Evolutionary conservation across 1,284 basidiomycete species (phyloP).

Genomic region (Cryptococcus sp.): DNA sequence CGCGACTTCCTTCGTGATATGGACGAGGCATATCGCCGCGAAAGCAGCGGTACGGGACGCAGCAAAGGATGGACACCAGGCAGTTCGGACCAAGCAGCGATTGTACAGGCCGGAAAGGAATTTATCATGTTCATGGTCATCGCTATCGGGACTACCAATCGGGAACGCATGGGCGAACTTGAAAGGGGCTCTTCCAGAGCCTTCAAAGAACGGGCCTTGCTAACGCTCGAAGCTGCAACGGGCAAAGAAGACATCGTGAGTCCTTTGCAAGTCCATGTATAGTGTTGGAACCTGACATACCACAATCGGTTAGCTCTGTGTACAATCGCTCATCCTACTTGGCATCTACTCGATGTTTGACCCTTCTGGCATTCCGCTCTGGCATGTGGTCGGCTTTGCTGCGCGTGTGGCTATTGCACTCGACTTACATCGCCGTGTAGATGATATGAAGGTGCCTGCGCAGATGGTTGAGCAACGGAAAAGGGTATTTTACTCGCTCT

Average conservation of each 20-base stretch:
- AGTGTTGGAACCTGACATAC: background rate
- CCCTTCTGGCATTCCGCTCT: conserved; percentile 28
- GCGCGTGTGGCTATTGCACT: conserved; percentile 30
- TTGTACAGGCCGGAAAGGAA: conserved; percentile 18
- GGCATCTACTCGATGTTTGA: conserved; percentile 31
- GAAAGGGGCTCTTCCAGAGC: conserved; percentile 16
- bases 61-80: background rate
- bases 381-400: conserved; percentile 36
- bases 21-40: conserved; percentile 24
- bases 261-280: background rate
- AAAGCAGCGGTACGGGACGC: background rate
- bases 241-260: conserved; percentile 33
- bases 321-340: conserved; percentile 33
- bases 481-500: conserved; percentile 39
- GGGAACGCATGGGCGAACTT: conserved; percentile 25
- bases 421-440: conserved; percentile 31
- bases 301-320: conserved; percentile 16
- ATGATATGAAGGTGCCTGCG: conserved; percentile 16
- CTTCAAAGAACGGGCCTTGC: conserved; percentile 22
- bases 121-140: conserved; percentile 40
- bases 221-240: conserved; percentile 22
- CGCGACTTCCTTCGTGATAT: conserved; percentile 25
- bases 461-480: conserved; percentile 27
- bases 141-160: conserved; percentile 27
- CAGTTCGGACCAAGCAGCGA: conserved; percentile 7